Conservation (phyloP, 106 monocot species). For the Platanthera zijinensis region DNA sequence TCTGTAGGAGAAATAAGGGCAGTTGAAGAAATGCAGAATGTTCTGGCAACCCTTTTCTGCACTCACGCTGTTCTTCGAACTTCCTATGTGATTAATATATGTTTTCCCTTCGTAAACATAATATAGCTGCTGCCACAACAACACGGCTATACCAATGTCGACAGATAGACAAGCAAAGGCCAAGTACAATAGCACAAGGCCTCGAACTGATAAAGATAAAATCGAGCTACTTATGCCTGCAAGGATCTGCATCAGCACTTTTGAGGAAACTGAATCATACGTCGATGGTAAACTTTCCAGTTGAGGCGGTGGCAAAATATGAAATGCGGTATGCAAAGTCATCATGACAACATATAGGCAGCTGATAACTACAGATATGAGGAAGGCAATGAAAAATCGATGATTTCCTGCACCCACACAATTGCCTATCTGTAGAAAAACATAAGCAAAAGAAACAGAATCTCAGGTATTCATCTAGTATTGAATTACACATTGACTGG, state of each 20-base stretch:
- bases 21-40: slow-evolving; percentile 66
- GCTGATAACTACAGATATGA: slow-evolving; percentile 61
- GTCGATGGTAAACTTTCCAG: slow-evolving; percentile 8
- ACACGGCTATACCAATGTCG: slow-evolving; percentile 52
- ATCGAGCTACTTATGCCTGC: slow-evolving; percentile 40
- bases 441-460: background rate
- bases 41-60: slow-evolving; percentile 72
- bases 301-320: slow-evolving; percentile 50
- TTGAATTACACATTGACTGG: background rate
- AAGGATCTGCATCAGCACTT: slow-evolving; percentile 25
- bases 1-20: slow-evolving; percentile 51
- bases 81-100: slow-evolving; percentile 45
- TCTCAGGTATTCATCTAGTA: background rate
- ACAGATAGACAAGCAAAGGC: slow-evolving; percentile 66
- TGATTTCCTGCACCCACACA: slow-evolving; percentile 93
- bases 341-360: slow-evolving; percentile 50
- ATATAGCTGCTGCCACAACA: slow-evolving; percentile 78
- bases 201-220: slow-evolving; percentile 50
- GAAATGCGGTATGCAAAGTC: slow-evolving; percentile 37
- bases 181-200: slow-evolving; percentile 66
- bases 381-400: slow-evolving; percentile 55
- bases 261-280: slow-evolving; percentile 7
- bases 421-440: slow-evolving; percentile 74
- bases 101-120: slow-evolving; percentile 86
- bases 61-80: slow-evolving; percentile 20